phyloP scores from a whole-genome alignment of 148 eudicot species.

The Pouteria glomerata region DNA sequence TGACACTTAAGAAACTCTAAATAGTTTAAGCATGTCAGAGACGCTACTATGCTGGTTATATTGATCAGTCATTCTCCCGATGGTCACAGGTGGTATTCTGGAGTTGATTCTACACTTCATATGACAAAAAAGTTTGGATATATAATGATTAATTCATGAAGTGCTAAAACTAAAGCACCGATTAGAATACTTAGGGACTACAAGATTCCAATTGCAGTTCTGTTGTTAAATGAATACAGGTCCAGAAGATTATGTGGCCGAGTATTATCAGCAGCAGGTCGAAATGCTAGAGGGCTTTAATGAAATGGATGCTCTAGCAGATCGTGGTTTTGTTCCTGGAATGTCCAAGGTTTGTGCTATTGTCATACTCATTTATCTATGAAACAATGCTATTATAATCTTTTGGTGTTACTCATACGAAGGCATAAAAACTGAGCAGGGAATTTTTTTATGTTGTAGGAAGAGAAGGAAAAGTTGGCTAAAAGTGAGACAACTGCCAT shows the following conservation, averaged over 20 bases:
- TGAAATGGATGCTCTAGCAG: constrained; percentile 83
- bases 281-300: constrained; percentile 77
- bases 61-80: neutral
- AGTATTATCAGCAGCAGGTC: constrained; percentile 81
- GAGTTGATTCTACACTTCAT: neutral
- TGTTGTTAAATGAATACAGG: constrained; percentile 27
- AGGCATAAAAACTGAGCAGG: neutral
- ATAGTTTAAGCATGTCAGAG: neutral
- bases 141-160: neutral
- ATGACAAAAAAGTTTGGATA: neutral
- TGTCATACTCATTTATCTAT: neutral
- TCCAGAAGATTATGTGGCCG: constrained; percentile 78
- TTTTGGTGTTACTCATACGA: neutral
- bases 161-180: neutral
- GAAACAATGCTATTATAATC: neutral
- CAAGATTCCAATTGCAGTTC: neutral
- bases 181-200: neutral
- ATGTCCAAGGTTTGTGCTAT: constrained; percentile 48
- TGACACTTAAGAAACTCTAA: neutral
- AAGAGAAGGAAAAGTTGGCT: constrained; percentile 64
- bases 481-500: constrained; percentile 77
- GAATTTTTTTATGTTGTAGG: constrained; percentile 38
- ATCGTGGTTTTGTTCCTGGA: constrained; percentile 78
- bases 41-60: neutral
- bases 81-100: neutral